These are phyloP conservation scores for Podila horticola DNA, from an alignment of 192 early-diverging fungal genomes.

Conservation along the genomic window DNA sequence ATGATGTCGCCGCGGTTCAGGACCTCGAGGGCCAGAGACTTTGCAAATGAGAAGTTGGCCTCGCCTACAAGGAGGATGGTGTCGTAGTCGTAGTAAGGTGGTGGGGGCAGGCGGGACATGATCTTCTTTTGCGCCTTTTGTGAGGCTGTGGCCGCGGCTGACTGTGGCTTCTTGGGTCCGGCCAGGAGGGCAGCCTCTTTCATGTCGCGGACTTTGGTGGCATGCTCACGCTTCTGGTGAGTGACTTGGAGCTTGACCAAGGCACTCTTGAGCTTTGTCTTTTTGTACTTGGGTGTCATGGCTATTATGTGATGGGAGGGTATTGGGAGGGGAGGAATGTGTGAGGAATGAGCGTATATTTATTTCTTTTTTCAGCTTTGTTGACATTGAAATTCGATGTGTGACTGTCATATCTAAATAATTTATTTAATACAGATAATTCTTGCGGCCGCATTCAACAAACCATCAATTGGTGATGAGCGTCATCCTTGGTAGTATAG, in stretches of 20 bases:
- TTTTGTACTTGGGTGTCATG: conserved; percentile 46
- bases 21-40: conserved; percentile 67
- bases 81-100: conserved; percentile 65
- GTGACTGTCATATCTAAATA: no score
- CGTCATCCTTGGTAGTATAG: no score
- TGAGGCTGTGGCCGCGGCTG: conserved; percentile 1
- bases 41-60: conserved; percentile 96
- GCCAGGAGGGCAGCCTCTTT: conserved; percentile 29
- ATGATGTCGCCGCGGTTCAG: conserved; percentile 68
- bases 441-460: no score
- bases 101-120: conserved; percentile 37
- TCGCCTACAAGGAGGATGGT: conserved; percentile 83
- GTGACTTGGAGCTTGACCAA: conserved; percentile 37
- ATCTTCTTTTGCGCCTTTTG: conserved; percentile 37
- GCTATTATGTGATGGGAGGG: no score
- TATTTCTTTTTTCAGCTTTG: no score
- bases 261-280: conserved; percentile 42
- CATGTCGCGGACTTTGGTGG: conserved; percentile 38
- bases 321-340: no score
- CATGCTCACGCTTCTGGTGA: conserved; percentile 39
- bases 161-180: conserved; percentile 19
- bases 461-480: background rate
- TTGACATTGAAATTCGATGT: no score
- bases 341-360: no score
- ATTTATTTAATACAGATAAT: no score